A percentile compares a stretch with the other conserved stretches of the same genome.
phyloP scores from a whole-genome alignment of 495 filamentous ascomycete genomes.

The Podospora comata region DNA sequence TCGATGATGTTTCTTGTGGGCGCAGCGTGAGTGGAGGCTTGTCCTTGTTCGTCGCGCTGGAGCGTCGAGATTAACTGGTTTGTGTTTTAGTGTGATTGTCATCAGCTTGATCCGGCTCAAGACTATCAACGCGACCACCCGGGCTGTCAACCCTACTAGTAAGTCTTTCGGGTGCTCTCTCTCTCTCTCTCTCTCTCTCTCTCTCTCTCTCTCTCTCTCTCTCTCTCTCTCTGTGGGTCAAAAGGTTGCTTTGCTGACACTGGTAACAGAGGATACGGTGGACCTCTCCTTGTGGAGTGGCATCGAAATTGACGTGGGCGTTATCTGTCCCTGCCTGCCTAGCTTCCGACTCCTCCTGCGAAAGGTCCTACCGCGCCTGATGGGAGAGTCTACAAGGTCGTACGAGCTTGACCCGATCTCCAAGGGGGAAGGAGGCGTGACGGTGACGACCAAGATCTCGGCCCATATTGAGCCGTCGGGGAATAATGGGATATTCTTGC shows the following conservation, averaged over 20 bases:
- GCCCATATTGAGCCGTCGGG: conserved; percentile 1
- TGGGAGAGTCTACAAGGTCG: conserved; percentile 13
- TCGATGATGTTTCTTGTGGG: conserved; percentile 41
- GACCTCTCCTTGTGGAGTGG: conserved; percentile 32
- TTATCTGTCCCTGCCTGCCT: conserved; percentile 34
- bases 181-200: too few relatives aligned
- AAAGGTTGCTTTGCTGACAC: not conserved
- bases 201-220: too few relatives aligned
- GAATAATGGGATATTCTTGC: not conserved
- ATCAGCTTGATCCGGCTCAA: conserved; percentile 34
- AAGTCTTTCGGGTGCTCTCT: conserved; percentile 2
- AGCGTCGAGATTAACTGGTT: conserved; percentile 2
- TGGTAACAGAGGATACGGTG: conserved; percentile 28
- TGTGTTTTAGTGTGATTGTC: conserved; percentile 26
- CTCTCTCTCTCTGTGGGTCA: too few relatives aligned
- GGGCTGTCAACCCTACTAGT: conserved; percentile 31
- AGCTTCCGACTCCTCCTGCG: conserved; percentile 30
- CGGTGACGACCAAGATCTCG: conserved; percentile 2
- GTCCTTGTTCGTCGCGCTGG: not conserved
- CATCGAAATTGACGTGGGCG: conserved; percentile 34
- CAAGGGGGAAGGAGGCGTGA: not conserved
- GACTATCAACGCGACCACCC: conserved; percentile 30
- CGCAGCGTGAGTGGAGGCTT: conserved; percentile 28
- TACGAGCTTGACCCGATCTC: conserved; percentile 22
- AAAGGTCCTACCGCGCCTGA: conserved; percentile 21